These are phyloP conservation scores for Xylaria multiplex DNA, from an alignment of 2,329 filamentous ascomycete genomes.

Conservation along the genomic window DNA sequence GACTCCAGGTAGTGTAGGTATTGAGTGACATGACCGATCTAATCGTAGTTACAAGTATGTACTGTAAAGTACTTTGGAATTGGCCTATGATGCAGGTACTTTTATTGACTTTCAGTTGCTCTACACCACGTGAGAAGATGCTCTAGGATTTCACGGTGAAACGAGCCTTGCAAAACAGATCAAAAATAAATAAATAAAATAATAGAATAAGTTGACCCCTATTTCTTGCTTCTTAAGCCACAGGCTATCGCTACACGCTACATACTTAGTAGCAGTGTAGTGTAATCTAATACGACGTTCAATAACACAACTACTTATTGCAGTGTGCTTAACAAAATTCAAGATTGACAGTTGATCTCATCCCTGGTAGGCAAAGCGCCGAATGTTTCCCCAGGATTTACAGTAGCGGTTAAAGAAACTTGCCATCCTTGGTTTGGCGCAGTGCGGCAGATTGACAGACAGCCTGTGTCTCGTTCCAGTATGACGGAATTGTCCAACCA, in stretches of 20 bases:
- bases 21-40: background rate
- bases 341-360: slow-evolving; percentile 26
- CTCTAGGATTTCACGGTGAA: slow-evolving; percentile 24
- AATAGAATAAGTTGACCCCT: slow-evolving; percentile 28
- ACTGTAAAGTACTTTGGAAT: too few species aligned
- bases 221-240: slow-evolving; percentile 26
- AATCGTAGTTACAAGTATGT: background rate
- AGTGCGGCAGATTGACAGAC: slow-evolving; percentile 36
- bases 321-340: slow-evolving; percentile 17
- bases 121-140: background rate
- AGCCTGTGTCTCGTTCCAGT: slow-evolving; percentile 25
- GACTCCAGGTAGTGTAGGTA: background rate
- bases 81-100: too few species aligned
- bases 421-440: slow-evolving; percentile 34
- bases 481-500: slow-evolving; percentile 32
- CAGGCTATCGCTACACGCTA: background rate
- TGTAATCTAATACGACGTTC: slow-evolving; percentile 22
- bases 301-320: slow-evolving; percentile 20
- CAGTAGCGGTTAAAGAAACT: slow-evolving; percentile 34
- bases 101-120: background rate
- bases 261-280: too few species aligned
- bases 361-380: slow-evolving; percentile 32
- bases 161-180: background rate
- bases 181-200: background rate
- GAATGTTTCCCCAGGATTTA: slow-evolving; percentile 38